Evolutionary conservation across 768 basidiomycete species (phyloP), one percentile per base, ranked within the genome.

Genomic region (Leccinum obscurum): DNA sequence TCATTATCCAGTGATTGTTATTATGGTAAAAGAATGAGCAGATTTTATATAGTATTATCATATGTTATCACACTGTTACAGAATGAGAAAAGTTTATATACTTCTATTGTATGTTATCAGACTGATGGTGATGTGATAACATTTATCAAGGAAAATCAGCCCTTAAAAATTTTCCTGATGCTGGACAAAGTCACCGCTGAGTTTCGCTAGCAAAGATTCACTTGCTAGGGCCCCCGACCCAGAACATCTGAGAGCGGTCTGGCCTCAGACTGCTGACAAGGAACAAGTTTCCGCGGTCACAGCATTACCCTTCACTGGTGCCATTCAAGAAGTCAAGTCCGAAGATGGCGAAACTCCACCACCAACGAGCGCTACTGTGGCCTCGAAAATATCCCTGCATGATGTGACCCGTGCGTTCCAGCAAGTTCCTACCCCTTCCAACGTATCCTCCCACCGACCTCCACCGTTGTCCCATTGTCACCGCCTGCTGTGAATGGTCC

Each of bases 391-490:
- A 85, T 91, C 90, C 4, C 75, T 88, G 41, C 86, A 88, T 58
- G 92, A 94, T 57, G 90, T 93, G 34, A 92, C 89, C 13, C 85
- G 89, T 59, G 90, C 92, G 20, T 94, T 94, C 76, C 92, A 94
- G 69, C 88, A 88, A 73, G 92, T 93, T 28, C 92, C 92, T 3
- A 76, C 84, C 6, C 80, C 89, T 3, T 80, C 82, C 14, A 81
- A 70, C 52, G 73, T 80, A 50, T 69, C 80, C 13, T 68, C 78
- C 39, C 81, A 79, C 62, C 80, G 85, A 62, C 75, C 81, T 34
- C 63, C 70, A 26, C 75, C 84, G 2, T 75, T 84, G 55, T 83
- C 87, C n/a, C n/a, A n/a, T n/a, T n/a, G n/a, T n/a, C n/a, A 22
- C 81, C 85, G 20, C 76, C 85, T 15, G 73, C 77, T 4, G 77